phyloP scores from a whole-genome alignment of 2,329 filamentous ascomycete species.

The Hypoxylon sp. region DNA sequence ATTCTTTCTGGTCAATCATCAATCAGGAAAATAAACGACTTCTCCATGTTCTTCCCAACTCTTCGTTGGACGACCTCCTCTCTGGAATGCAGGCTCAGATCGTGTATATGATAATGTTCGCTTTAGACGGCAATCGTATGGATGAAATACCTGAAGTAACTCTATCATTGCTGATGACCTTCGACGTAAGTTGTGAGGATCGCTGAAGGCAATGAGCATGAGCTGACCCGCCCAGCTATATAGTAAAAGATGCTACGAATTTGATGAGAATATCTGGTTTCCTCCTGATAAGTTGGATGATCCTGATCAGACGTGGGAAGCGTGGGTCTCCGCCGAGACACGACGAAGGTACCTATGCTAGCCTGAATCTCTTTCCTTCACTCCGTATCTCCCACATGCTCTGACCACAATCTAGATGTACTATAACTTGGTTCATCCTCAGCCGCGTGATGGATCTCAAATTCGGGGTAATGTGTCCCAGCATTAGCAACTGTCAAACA shows the following conservation, averaged over 20 bases:
- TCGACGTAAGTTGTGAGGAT: slow-evolving; percentile 26
- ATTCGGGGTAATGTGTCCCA: slow-evolving; percentile 41
- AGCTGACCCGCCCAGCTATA: slow-evolving; percentile 30
- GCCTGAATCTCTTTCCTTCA: background rate
- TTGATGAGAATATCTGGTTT: slow-evolving; percentile 37
- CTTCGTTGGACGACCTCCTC: slow-evolving; percentile 31
- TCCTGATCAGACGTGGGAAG: slow-evolving; percentile 46
- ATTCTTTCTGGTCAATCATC: slow-evolving; percentile 37
- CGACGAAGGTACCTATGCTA: slow-evolving; percentile 48
- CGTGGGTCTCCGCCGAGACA: slow-evolving; percentile 47
- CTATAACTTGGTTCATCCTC: slow-evolving; percentile 47
- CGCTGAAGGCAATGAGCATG: background rate
- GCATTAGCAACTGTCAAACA: slow-evolving; percentile 42
- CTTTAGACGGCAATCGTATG: slow-evolving; percentile 31
- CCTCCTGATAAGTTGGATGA: slow-evolving; percentile 37
- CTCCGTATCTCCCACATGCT: background rate
- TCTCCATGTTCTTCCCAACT: slow-evolving; percentile 12
- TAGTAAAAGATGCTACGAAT: slow-evolving; percentile 29
- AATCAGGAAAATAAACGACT: slow-evolving; percentile 42
- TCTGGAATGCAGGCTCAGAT: slow-evolving; percentile 39
- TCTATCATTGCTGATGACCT: slow-evolving; percentile 39
- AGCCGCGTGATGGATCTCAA: slow-evolving; percentile 48
- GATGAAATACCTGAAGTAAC: slow-evolving; percentile 36
- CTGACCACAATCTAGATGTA: slow-evolving; percentile 32
- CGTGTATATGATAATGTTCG: slow-evolving; percentile 42